Conservation (phyloP, 192 early-diverging fungal genomes). For the Backusella sp. region DNA sequence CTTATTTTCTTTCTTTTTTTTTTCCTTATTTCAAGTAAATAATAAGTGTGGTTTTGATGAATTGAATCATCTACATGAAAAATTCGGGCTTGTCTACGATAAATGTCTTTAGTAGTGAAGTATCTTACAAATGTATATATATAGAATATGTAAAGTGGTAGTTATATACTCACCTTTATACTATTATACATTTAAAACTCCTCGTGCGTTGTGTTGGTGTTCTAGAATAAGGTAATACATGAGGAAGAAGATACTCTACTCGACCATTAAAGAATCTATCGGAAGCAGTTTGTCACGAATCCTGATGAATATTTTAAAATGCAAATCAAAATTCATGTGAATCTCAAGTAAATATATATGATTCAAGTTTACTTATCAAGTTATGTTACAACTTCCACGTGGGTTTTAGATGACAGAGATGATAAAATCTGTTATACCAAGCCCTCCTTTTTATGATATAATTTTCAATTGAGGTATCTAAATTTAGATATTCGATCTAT, state of each 20-base stretch:
- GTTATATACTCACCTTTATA: not conserved
- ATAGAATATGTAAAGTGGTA: not conserved
- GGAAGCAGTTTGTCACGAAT: not conserved
- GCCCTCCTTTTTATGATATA: not conserved
- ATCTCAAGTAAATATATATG: not conserved
- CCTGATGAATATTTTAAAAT: not conserved
- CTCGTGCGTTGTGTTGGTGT: not conserved
- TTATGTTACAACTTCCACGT: not conserved
- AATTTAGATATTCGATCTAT: not conserved
- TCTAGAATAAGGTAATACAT: not conserved
- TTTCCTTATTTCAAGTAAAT: not conserved
- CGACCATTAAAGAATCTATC: not conserved
- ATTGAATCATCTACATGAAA: not conserved
- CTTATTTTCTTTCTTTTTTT: not conserved
- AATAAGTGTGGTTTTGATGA: not conserved
- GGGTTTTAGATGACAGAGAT: constrained; percentile 1
- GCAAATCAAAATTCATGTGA: not conserved
- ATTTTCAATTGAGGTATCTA: not conserved
- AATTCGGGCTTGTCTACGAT: no score
- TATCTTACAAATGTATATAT: not conserved
- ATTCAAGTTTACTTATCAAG: not conserved
- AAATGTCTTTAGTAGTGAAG: no score
- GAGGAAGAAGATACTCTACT: not conserved
- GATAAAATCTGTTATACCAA: not conserved
- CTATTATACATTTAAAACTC: not conserved